These are phyloP conservation scores for Fusarium vanettenii DNA, from an alignment of 2,329 filamentous ascomycete species.

Conservation along the genomic window DNA sequence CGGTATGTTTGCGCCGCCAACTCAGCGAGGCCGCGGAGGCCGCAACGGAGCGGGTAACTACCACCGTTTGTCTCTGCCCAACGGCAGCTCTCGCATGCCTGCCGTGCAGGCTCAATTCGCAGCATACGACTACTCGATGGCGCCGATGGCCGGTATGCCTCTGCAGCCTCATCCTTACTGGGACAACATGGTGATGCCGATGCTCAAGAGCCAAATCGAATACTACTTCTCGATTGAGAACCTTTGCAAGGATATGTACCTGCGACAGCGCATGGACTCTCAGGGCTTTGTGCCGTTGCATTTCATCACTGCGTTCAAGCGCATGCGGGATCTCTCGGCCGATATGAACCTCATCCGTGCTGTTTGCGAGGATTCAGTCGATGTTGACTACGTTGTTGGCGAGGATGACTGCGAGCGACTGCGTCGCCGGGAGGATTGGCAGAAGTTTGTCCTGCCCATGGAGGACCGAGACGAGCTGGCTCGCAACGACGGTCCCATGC, in stretches of 20 bases:
- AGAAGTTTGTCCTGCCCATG: conserved; percentile 80
- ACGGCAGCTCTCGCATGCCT: conserved; percentile 50
- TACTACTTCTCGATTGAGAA: conserved; percentile 99
- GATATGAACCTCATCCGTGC: conserved; percentile 79
- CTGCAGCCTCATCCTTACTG: conserved; percentile 59
- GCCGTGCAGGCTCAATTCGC: conserved; percentile 51
- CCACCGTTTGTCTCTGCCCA: conserved; percentile 55
- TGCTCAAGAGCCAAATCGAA: conserved; percentile 71
- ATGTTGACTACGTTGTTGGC: conserved; percentile 79
- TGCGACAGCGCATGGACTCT: conserved; percentile 92
- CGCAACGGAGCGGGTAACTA: conserved; percentile 50
- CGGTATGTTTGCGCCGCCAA: conserved; percentile 47
- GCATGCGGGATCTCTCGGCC: conserved; percentile 62
- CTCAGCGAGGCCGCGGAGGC: conserved; percentile 51
- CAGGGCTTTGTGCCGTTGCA: conserved; percentile 89
- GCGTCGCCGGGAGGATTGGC: conserved; percentile 80
- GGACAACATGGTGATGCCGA: conserved; percentile 59
- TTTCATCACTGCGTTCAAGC: conserved; percentile 87
- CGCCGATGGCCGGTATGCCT: conserved; percentile 52
- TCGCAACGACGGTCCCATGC: conserved; percentile 75
- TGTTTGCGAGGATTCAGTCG: conserved; percentile 77
- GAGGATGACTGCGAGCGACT: conserved; percentile 84
- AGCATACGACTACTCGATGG: conserved; percentile 54
- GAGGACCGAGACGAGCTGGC: conserved; percentile 78
- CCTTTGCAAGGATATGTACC: conserved; percentile 89